phyloP scores from a whole-genome alignment of 495 filamentous ascomycete species.

The Lepidopterella palustris region DNA sequence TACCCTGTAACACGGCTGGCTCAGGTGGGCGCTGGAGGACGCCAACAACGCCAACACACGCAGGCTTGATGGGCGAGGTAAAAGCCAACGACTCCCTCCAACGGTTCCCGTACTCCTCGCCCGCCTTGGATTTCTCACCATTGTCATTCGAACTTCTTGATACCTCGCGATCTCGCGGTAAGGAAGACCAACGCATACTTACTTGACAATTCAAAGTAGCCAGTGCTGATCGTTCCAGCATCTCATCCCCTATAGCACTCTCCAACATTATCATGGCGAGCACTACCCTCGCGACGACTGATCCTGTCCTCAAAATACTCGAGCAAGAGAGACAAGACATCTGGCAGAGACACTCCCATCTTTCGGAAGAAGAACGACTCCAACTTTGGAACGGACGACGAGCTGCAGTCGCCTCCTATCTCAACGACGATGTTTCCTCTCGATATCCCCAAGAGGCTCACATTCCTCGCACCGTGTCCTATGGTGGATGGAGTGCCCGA shows the following conservation, averaged over 20 bases:
- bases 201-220: background rate
- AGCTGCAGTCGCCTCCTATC: slow-evolving; percentile 1
- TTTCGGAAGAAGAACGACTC: slow-evolving; percentile 12
- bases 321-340: slow-evolving; percentile 12
- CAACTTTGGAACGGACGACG: slow-evolving; percentile 6
- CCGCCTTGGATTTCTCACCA: slow-evolving; percentile 16
- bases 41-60: slow-evolving; percentile 5
- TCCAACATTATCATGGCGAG: slow-evolving; percentile 5
- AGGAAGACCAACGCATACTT: slow-evolving; percentile 1
- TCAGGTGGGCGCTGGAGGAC: background rate
- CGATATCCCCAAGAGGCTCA: background rate
- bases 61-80: slow-evolving; percentile 1
- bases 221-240: slow-evolving; percentile 11
- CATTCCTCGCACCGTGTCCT: slow-evolving; percentile 25
- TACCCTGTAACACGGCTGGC: background rate
- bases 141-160: slow-evolving; percentile 16
- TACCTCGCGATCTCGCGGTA: slow-evolving; percentile 6
- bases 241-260: slow-evolving; percentile 2
- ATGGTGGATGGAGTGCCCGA: background rate
- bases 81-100: slow-evolving; percentile 20
- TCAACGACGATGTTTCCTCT: background rate
- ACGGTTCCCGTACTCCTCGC: slow-evolving; percentile 12
- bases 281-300: slow-evolving; percentile 5
- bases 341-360: slow-evolving; percentile 8
- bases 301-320: slow-evolving; percentile 4